phyloP scores from a whole-genome alignment of 371 early-diverging fungal species.

The Apophysomyces ossiformis region DNA sequence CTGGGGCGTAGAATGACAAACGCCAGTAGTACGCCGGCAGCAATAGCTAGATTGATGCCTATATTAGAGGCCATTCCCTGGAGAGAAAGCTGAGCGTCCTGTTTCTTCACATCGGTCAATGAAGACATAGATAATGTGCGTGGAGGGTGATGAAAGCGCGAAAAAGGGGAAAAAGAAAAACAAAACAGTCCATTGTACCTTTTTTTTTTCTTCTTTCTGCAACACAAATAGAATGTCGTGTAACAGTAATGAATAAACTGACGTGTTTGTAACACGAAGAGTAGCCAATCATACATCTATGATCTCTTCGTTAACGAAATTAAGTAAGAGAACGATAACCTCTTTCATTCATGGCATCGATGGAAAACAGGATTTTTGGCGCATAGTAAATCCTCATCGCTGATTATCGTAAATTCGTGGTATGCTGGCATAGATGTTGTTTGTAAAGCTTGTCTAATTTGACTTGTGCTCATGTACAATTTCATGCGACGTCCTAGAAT shows the following conservation, averaged over 20 bases:
- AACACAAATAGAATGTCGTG: background rate
- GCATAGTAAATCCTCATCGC: no score
- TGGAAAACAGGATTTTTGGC: no score
- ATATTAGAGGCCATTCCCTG: slow-evolving; percentile 52
- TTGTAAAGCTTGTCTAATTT: no score
- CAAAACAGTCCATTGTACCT: background rate
- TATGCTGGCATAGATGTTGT: no score
- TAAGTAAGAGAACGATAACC: no score
- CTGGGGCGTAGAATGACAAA: slow-evolving; percentile 55
- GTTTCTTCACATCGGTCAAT: slow-evolving; percentile 1
- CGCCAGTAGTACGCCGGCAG: slow-evolving; percentile 47
- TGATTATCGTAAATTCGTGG: no score
- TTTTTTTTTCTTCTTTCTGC: slow-evolving; percentile 4
- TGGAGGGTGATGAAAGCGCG: background rate
- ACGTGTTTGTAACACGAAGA: slow-evolving; percentile 6
- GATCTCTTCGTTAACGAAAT: background rate
- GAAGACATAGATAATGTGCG: background rate
- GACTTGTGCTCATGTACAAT: no score
- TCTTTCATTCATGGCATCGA: no score
- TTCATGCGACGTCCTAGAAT: no score
- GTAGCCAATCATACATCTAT: background rate
- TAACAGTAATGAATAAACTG: background rate
- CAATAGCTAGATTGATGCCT: slow-evolving; percentile 49
- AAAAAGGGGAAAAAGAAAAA: background rate
- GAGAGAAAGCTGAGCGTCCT: slow-evolving; percentile 23